phyloP scores from a whole-genome alignment of 441 rosid genomes.

The Rhodomyrtus psidioides region DNA sequence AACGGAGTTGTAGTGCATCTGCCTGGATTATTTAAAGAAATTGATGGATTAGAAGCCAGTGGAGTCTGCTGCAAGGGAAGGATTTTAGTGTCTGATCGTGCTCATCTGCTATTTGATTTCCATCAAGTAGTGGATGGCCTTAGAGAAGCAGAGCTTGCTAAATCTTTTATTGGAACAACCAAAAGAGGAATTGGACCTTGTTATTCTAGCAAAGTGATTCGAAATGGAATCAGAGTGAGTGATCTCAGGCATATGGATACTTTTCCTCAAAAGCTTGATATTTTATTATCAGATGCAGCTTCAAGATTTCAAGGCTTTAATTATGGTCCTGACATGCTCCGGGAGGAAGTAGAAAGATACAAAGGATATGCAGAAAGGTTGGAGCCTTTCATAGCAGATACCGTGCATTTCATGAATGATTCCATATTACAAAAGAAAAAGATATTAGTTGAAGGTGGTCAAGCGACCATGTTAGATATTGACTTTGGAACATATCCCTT shows the following conservation, averaged over 20 bases:
- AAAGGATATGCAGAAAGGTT: slow-evolving; percentile 87
- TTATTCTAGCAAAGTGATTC: slow-evolving; percentile 73
- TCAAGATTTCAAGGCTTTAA: slow-evolving; percentile 66
- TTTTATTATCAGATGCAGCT: slow-evolving; percentile 67
- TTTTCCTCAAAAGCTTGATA: slow-evolving; percentile 80
- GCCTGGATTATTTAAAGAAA: slow-evolving; percentile 78
- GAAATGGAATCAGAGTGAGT: slow-evolving; percentile 86
- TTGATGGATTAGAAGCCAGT: slow-evolving; percentile 73
- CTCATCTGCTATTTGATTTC: slow-evolving; percentile 85
- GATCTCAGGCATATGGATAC: slow-evolving; percentile 93
- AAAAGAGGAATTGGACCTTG: slow-evolving; percentile 91
- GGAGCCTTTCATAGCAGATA: slow-evolving; percentile 82
- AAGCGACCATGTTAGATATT: slow-evolving; percentile 95
- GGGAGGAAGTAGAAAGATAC: slow-evolving; percentile 76
- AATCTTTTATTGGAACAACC: slow-evolving; percentile 88
- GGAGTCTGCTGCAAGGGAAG: slow-evolving; percentile 84
- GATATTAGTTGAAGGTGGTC: slow-evolving; percentile 98
- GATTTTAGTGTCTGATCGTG: slow-evolving; percentile 89
- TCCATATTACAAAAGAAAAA: slow-evolving; percentile 63
- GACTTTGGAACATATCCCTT: slow-evolving; percentile 98
- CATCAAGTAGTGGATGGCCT: slow-evolving; percentile 87
- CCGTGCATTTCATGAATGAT: slow-evolving; percentile 77
- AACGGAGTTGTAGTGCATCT: slow-evolving; percentile 93
- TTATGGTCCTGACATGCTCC: slow-evolving; percentile 64
- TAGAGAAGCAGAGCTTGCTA: slow-evolving; percentile 83